Conservation (phyloP, 2,329 filamentous ascomycete genomes). For the Verticillium alfalfae region DNA sequence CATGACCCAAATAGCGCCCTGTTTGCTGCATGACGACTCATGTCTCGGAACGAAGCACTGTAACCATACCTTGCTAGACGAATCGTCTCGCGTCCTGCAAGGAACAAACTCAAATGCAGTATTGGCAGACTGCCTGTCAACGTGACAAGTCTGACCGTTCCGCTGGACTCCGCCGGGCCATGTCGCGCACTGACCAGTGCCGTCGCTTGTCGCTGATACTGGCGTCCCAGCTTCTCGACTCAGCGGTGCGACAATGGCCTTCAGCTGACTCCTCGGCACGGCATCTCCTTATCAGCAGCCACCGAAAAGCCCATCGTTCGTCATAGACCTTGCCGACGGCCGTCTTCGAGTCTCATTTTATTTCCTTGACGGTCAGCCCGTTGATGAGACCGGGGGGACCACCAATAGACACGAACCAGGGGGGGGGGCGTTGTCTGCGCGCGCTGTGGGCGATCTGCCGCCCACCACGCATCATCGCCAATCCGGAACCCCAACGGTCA, state of each 20-base stretch:
- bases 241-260: not conserved
- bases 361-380: not conserved
- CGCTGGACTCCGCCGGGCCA: not conserved
- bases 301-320: not conserved
- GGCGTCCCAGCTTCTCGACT: not conserved
- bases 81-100: too few species aligned
- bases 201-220: not conserved
- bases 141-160: not conserved
- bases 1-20: too few species aligned
- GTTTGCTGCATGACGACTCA: too few species aligned
- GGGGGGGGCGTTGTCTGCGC: not conserved
- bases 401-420: not conserved
- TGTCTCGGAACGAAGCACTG: too few species aligned
- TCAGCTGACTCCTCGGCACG: not conserved
- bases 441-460: conserved; percentile 8
- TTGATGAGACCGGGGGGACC: not conserved
- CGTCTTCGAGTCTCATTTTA: not conserved
- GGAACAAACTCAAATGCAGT: too few species aligned
- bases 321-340: not conserved
- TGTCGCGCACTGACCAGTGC: not conserved
- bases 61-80: too few species aligned
- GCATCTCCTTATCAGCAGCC: not conserved
- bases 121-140: not conserved
- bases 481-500: not conserved
- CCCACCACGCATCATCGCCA: not conserved